Evolutionary conservation across 208 protist species (phyloP).

Genomic region (Trypanosoma brucei): DNA sequence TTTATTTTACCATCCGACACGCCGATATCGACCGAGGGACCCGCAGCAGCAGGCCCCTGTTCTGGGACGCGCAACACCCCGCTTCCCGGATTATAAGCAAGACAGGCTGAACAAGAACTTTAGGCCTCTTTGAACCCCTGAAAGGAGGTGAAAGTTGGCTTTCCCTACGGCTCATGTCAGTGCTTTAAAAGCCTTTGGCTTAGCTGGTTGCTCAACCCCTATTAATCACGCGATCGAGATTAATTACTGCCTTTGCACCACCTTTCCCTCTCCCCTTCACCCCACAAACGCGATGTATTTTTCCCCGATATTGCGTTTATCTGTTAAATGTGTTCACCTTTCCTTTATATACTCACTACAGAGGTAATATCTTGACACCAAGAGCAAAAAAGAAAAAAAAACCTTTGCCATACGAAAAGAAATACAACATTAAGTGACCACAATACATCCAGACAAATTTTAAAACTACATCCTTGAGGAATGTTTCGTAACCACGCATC

Average conservation of each 20-base stretch:
- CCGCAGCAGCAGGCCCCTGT: constrained; percentile 65
- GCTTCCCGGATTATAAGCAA: constrained; percentile 76
- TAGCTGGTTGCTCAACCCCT: no score
- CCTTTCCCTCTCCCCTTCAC: not conserved
- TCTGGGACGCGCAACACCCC: constrained; percentile 41
- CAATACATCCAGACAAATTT: not conserved
- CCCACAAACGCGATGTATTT: not conserved
- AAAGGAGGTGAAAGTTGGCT: not conserved
- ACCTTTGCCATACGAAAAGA: not conserved
- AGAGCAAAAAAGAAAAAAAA: not conserved
- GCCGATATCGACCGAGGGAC: constrained; percentile 53
- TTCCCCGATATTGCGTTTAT: not conserved
- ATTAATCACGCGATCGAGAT: no score
- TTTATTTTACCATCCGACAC: constrained; percentile 72
- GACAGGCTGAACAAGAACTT: constrained; percentile 58
- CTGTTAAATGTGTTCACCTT: not conserved
- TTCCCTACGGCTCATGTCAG: not conserved
- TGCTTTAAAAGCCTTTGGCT: not conserved
- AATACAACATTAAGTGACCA: not conserved
- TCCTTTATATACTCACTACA: not conserved
- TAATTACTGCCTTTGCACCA: no score
- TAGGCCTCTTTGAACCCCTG: constrained; percentile 34
- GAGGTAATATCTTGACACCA: not conserved
- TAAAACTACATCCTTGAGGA: not conserved
- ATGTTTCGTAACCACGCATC: constrained; percentile 1